Evolutionary conservation across 805 yeast species (phyloP).

Genomic region (Yamadazyma laniorum): DNA sequence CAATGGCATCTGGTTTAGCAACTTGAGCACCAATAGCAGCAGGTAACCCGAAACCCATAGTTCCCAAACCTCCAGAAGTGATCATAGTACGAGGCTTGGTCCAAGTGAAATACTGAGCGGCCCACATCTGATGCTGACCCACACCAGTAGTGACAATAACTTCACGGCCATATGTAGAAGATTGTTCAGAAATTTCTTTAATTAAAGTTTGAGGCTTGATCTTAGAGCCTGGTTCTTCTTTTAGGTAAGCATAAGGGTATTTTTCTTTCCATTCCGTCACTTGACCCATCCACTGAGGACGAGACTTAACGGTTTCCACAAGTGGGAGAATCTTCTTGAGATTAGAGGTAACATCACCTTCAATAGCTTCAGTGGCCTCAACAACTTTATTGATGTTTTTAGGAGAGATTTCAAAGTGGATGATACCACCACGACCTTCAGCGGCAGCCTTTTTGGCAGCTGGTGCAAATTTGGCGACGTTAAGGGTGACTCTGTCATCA

Average conservation of each 20-base stretch:
- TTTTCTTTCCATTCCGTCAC: constrained; percentile 79
- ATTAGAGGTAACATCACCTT: constrained; percentile 90
- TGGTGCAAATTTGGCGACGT: constrained; percentile 86
- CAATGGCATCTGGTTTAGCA: constrained; percentile 91
- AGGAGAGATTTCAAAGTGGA: constrained; percentile 94
- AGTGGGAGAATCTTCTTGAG: constrained; percentile 71
- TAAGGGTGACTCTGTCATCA: constrained; percentile 96
- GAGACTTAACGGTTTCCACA: constrained; percentile 58
- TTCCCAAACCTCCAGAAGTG: constrained; percentile 98
- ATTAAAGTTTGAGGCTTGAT: constrained; percentile 94
- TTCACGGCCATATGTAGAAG: constrained; percentile 61
- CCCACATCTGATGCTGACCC: constrained; percentile 99
- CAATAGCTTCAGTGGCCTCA: constrained; percentile 92
- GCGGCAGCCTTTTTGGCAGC: constrained; percentile 85
- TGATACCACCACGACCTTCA: constrained; percentile 90
- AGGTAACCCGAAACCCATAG: constrained; percentile 98
- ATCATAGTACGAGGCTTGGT: constrained; percentile 87
- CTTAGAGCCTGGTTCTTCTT: constrained; percentile 73
- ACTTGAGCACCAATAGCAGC: constrained; percentile 98
- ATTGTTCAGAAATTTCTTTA: constrained; percentile 70
- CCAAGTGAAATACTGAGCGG: constrained; percentile 97
- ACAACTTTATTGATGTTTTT: constrained; percentile 98
- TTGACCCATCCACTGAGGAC: constrained; percentile 77
- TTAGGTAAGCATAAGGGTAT: constrained; percentile 81
- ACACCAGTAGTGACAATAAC: constrained; percentile 96